These are phyloP conservation scores for Chlamydomonas reinhardtii DNA, from an alignment of 163 green algal species.

Conservation along the genomic window DNA sequence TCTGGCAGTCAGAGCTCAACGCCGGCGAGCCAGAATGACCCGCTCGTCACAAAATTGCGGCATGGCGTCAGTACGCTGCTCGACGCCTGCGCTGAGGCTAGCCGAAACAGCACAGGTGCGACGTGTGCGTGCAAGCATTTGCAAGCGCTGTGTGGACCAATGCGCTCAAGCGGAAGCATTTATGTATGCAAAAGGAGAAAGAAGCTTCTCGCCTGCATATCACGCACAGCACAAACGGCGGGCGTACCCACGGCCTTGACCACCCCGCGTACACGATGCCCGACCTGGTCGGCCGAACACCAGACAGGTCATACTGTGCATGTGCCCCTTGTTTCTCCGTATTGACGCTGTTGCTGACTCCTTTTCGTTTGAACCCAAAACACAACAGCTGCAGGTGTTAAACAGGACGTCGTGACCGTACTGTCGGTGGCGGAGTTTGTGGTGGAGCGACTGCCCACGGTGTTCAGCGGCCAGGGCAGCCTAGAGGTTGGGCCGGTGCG, in stretches of 20 bases:
- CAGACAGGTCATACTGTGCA: too few relatives aligned
- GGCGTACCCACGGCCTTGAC: too few relatives aligned
- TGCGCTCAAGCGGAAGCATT: too few relatives aligned
- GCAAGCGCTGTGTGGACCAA: too few relatives aligned
- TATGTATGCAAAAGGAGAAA: too few relatives aligned
- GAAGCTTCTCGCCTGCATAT: too few relatives aligned
- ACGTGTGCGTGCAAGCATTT: not conserved
- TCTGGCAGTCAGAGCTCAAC: conserved; percentile 15
- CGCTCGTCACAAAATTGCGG: conserved; percentile 9
- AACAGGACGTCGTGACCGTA: conserved; percentile 23
- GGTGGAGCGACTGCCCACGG: conserved; percentile 5
- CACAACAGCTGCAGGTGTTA: not conserved
- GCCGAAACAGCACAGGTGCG: not conserved
- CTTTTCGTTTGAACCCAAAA: not conserved
- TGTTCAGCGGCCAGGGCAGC: conserved; percentile 7
- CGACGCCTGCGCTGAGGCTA: conserved; percentile 19
- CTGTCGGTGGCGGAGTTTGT: conserved; percentile 25
- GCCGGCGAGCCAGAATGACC: not conserved
- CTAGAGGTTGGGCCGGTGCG: not conserved
- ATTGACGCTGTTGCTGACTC: too few relatives aligned
- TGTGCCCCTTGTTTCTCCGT: too few relatives aligned
- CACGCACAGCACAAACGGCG: not conserved
- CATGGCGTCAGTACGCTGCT: conserved; percentile 5
- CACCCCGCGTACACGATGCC: too few relatives aligned
- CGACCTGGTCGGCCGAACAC: too few relatives aligned